These are phyloP conservation scores for Xylaria sp. DNA, from an alignment of 2,329 filamentous ascomycete genomes.

Conservation along the genomic window DNA sequence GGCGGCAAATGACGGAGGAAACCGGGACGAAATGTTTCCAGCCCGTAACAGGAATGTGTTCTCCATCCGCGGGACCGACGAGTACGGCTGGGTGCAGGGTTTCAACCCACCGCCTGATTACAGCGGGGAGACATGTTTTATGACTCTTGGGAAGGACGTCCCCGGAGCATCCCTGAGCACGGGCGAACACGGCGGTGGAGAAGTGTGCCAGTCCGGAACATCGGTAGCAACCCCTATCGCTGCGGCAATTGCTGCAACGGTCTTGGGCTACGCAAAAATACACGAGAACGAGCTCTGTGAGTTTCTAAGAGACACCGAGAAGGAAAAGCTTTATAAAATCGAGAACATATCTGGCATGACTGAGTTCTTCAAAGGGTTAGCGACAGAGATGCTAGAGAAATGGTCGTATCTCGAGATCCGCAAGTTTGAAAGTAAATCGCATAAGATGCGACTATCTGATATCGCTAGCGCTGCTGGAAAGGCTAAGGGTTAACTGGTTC, in stretches of 20 bases:
- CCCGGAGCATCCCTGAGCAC: neutral
- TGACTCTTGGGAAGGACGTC: neutral
- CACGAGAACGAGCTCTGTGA: neutral
- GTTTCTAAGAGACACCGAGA: neutral
- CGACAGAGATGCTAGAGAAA: neutral
- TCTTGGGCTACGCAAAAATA: neutral
- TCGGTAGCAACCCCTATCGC: neutral
- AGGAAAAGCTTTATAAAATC: neutral
- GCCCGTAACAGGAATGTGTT: neutral
- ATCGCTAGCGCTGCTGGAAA: neutral
- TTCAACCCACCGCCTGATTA: neutral
- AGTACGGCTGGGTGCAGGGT: neutral
- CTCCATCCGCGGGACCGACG: constrained; percentile 1
- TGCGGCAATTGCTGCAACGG: neutral
- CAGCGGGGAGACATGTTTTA: neutral
- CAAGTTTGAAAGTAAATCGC: neutral
- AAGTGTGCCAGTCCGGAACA: neutral
- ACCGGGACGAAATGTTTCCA: neutral
- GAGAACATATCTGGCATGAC: neutral
- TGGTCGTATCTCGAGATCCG: neutral
- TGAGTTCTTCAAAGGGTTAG: neutral
- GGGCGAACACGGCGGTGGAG: neutral
- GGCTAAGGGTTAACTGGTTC: neutral
- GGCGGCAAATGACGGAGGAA: neutral
- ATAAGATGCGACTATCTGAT: neutral